These are phyloP conservation scores for Ramalina peruviana DNA, from an alignment of 495 filamentous ascomycete species.

Conservation along the genomic window DNA sequence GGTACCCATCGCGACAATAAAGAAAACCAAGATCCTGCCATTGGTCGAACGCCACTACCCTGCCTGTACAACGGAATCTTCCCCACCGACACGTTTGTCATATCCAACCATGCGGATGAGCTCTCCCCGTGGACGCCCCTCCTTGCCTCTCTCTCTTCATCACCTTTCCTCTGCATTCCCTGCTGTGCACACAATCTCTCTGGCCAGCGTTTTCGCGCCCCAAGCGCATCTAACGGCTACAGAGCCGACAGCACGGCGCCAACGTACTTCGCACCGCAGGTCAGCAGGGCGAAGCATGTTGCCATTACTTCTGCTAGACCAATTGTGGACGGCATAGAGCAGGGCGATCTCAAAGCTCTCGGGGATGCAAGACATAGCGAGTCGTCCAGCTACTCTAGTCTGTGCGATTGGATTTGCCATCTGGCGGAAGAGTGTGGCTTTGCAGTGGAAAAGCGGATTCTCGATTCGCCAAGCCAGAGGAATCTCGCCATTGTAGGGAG, in stretches of 20 bases:
- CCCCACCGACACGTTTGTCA: constrained; percentile 67
- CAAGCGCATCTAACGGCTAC: constrained; percentile 25
- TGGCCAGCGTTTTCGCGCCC: constrained; percentile 58
- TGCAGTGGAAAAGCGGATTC: constrained; percentile 59
- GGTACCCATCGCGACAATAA: background rate
- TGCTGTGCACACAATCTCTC: constrained; percentile 86
- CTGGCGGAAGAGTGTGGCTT: constrained; percentile 61
- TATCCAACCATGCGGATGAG: constrained; percentile 94
- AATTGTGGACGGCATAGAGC: constrained; percentile 12
- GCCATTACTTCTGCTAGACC: constrained; percentile 17
- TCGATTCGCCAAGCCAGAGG: constrained; percentile 81
- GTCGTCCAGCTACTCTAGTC: constrained; percentile 17
- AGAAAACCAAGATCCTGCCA: background rate
- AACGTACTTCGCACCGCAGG: constrained; percentile 11
- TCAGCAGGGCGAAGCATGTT: constrained; percentile 30
- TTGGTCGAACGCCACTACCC: constrained; percentile 4
- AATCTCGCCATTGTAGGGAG: constrained; percentile 70
- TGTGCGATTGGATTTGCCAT: constrained; percentile 18
- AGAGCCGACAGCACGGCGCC: constrained; percentile 13
- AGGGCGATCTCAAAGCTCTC: constrained; percentile 33
- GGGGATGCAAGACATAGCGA: constrained; percentile 15
- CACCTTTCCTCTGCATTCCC: constrained; percentile 78
- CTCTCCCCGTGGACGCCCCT: constrained; percentile 91
- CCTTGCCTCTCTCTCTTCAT: constrained; percentile 58
- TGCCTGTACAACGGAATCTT: constrained; percentile 55